Evolutionary conservation across 441 rosid species (phyloP).

Genomic region (Kokia cookei): DNA sequence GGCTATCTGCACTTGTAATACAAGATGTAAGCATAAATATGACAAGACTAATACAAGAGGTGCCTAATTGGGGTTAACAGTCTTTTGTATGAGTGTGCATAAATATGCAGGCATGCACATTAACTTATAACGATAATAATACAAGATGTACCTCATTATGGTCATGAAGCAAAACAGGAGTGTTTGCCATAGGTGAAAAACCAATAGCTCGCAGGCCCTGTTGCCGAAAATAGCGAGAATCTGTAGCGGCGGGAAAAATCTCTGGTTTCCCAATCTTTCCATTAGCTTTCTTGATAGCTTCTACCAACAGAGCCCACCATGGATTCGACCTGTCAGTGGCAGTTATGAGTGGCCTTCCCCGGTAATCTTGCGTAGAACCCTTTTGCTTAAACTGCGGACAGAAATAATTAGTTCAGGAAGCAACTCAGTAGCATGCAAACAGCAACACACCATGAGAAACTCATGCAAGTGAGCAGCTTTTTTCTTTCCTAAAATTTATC

Average conservation of each 20-base stretch:
- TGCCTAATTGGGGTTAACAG: neutral
- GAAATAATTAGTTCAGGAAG: slow-evolving; percentile 15
- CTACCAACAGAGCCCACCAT: slow-evolving; percentile 84
- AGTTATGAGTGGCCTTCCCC: slow-evolving; percentile 52
- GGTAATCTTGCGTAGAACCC: slow-evolving; percentile 24
- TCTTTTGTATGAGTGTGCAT: neutral
- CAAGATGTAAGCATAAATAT: neutral
- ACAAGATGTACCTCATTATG: slow-evolving; percentile 71
- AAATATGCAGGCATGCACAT: neutral
- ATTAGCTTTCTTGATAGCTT: slow-evolving; percentile 61
- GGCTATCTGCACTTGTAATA: neutral
- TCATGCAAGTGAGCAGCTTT: neutral
- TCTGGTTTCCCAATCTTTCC: slow-evolving; percentile 69
- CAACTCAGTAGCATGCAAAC: neutral
- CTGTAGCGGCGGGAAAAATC: slow-evolving; percentile 90
- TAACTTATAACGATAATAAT: neutral
- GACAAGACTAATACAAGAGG: neutral
- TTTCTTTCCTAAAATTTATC: neutral
- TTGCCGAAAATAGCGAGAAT: slow-evolving; percentile 65
- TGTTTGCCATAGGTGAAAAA: slow-evolving; percentile 89
- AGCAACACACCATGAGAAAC: neutral
- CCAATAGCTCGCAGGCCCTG: slow-evolving; percentile 80
- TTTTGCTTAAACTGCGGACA: slow-evolving; percentile 80
- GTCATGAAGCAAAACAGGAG: slow-evolving; percentile 84
- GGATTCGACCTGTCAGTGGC: slow-evolving; percentile 64